Percentiles rank a stretch among this genome's conserved stretches.
phyloP scores from a whole-genome alignment of 164 flowering plant genomes.

The Magnolia kwangsiensis region DNA sequence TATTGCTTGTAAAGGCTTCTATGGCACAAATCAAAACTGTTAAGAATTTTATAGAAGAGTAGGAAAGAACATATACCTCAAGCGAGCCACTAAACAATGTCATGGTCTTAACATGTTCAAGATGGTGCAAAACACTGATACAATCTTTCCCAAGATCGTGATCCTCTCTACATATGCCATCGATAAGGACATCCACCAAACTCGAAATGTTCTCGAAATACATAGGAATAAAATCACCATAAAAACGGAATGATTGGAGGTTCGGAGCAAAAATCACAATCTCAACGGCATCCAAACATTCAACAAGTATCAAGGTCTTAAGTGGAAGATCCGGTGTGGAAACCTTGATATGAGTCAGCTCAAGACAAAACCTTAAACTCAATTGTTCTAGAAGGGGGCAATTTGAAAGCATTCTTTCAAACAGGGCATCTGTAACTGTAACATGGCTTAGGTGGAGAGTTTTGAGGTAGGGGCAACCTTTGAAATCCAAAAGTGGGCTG shows the following conservation, averaged over 20 bases:
- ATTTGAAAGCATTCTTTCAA: constrained; percentile 1
- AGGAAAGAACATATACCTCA: background rate
- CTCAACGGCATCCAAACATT: background rate
- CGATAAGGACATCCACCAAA: no score
- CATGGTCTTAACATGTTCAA: constrained; percentile 5
- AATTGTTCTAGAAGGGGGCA: constrained; percentile 5
- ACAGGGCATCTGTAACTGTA: background rate
- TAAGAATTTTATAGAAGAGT: background rate
- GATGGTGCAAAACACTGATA: background rate
- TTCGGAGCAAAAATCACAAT: background rate
- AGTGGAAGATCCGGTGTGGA: constrained; percentile 1
- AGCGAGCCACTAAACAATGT: background rate
- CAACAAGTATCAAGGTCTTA: background rate
- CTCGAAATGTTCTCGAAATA: background rate
- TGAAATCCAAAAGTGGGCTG: background rate
- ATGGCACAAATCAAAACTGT: background rate
- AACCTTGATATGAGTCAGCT: background rate
- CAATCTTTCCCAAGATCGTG: background rate
- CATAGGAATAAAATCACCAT: background rate
- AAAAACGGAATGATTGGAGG: no score
- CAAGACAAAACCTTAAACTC: background rate
- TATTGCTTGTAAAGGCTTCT: background rate
- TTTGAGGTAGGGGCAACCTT: constrained; percentile 2
- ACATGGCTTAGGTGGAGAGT: background rate
- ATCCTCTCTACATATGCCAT: no score